phyloP scores from a whole-genome alignment of 2,329 filamentous ascomycete species.

The Neoscytalidium dimidiatum region DNA sequence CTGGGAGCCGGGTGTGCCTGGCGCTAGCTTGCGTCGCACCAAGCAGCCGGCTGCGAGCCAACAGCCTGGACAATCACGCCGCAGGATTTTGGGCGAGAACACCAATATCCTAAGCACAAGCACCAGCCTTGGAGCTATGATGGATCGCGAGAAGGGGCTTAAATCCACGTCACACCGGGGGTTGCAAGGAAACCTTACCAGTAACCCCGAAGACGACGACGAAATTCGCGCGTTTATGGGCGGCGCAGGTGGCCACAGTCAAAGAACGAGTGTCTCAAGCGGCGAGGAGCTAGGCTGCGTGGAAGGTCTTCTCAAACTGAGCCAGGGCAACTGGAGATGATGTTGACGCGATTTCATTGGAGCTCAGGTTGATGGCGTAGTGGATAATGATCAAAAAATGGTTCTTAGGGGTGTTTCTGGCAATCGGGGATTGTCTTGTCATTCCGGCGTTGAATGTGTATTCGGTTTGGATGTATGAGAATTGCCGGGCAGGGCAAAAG shows the following conservation, averaged over 20 bases:
- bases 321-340: conserved; percentile 79
- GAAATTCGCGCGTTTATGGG: conserved; percentile 77
- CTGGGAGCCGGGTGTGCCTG: conserved; percentile 58
- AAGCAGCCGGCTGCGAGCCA: not conserved
- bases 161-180: not conserved
- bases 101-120: conserved; percentile 42
- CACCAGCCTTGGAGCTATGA: conserved; percentile 37
- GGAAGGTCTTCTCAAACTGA: conserved; percentile 83
- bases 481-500: not conserved
- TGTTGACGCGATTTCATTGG: not conserved
- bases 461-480: not conserved
- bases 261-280: conserved; percentile 37
- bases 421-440: not conserved
- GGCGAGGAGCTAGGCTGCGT: conserved; percentile 79
- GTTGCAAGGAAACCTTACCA: conserved; percentile 17
- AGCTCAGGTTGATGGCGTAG: not conserved
- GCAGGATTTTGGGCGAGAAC: conserved; percentile 50
- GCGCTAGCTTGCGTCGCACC: conserved; percentile 10
- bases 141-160: conserved; percentile 25
- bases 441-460: not conserved
- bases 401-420: not conserved
- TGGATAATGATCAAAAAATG: not conserved
- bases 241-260: conserved; percentile 62
- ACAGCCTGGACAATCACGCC: conserved; percentile 25
- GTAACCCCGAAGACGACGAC: conserved; percentile 52